Evolutionary conservation across 345 rosid genomes (phyloP), one percentile per base, ranked within the genome.

Genomic region (Gossypium longicalyx): DNA sequence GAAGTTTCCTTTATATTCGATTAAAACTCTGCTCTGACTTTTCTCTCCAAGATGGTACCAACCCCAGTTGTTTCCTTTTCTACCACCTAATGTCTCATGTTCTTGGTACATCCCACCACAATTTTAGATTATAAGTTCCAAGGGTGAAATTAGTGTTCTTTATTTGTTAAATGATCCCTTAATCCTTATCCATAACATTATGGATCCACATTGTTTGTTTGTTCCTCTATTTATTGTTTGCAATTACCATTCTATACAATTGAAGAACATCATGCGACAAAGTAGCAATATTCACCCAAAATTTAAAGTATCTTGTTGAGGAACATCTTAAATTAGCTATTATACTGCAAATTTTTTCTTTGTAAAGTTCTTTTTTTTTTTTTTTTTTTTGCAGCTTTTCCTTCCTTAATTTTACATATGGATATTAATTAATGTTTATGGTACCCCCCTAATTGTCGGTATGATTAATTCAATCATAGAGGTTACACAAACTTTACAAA

Each of bases 401-500:
- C n/a, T 7, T 29, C 34, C 11, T 27, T 27, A 9, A 38, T 38
- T 9, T 38, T 34, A 2, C 13, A 34, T 29, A 7, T 29, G 11
- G 44, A 15, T 25, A 7, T 61, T 34, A 34, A 34, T 7, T 15
- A 29, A 62, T 62, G 19, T 61, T 61, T 1, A 27, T 61, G 10
- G 25, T 7, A 34, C n/a, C 15, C 41, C 61, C 23, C 47, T 2
- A 38, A 34, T 38, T 2, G 23, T 38, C 23, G 19, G 25, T 41
- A 43, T 64, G 69, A 64, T 64, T 41, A 64, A 64, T 43, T 41
- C 69, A 67, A 67, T 25, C 29, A 2, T 43, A 43, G 7, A 58
- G 57, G 48, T 66, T 53, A 23, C 41, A 52, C 71, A 77, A 12
- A 19, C 9, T 76, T 52, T 74, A 77, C 80, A 86, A 49, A 72